Evolutionary conservation across 495 filamentous ascomycete genomes (phyloP).

Genomic region (Tuber indicum): DNA sequence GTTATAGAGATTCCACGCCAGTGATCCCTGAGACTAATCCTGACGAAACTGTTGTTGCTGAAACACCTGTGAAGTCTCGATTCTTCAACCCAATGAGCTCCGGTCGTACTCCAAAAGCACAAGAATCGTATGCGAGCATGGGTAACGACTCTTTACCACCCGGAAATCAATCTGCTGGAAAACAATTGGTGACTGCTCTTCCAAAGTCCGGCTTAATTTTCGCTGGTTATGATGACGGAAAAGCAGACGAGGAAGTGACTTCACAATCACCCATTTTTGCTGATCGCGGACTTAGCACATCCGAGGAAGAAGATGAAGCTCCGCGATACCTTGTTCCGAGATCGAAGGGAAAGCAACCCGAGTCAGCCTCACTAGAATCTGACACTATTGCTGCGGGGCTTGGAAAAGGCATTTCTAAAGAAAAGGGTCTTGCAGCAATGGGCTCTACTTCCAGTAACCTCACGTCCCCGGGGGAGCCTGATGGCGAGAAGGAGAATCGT

Average conservation of each 20-base stretch:
- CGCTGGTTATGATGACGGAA: conserved; percentile 4
- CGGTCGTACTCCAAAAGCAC: conserved; percentile 14
- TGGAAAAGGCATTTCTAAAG: conserved; percentile 9
- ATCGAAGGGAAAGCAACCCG: conserved; percentile 9
- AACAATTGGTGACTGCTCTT: conserved; percentile 1
- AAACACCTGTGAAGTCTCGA: conserved; percentile 37
- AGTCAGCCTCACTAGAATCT: neutral
- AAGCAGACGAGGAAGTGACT: neutral
- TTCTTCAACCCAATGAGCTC: conserved; percentile 38
- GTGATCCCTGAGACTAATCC: conserved; percentile 18
- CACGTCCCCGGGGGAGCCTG: neutral
- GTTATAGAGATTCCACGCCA: conserved; percentile 17
- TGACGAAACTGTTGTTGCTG: conserved; percentile 27
- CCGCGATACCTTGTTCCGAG: neutral
- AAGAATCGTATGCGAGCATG: conserved; percentile 20
- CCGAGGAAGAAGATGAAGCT: conserved; percentile 15
- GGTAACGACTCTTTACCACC: conserved; percentile 8
- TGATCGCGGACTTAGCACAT: conserved; percentile 14
- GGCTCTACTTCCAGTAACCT: neutral
- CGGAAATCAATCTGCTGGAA: neutral
- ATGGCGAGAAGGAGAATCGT: conserved; percentile 12
- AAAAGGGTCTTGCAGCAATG: neutral
- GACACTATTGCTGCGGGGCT: conserved; percentile 8
- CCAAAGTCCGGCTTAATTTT: conserved; percentile 10
- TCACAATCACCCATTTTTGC: conserved; percentile 8